Base-by-base conservation (phyloP, 139 green algal genomes). In the Chlorella sorokiniana region DNA sequence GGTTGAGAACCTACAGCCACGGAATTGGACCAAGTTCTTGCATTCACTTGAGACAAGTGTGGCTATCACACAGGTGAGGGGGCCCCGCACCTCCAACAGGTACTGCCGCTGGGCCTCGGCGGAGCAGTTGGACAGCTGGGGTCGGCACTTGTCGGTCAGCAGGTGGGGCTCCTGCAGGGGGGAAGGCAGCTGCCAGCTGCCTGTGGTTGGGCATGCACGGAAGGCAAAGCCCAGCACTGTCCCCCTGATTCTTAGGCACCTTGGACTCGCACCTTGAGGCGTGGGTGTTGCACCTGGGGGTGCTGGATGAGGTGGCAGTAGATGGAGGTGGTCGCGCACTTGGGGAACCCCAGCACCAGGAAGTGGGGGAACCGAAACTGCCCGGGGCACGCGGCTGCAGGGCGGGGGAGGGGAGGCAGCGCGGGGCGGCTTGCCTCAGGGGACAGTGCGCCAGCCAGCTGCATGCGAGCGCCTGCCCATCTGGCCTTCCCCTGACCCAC, bases 301-400 rank as follows among this genome's bases (percentile, higher is more conserved):
- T 79, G 73, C 73, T 79, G 73, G 54, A 79, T 79, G 0, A 79
- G 73, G 54, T 79, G 73, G 54, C 73, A 79, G 73, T 79, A 79
- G 10, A 79, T 52, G 52, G 31, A 52, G 3, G 73, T 79, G 25
- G 73, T 79, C 52, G 73, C 73, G 54, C 73, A 79, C 37, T 79
- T 79, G 27, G 73, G 73, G 54, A 79, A 79, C 8, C 73, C 73
- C 11, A 79, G 51, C 0, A 79, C 59, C 27, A 69, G 52, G 40
- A 79, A 79, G 73, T 79, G 73, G 0, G 73, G 73, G 73, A 59
- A 79, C 9, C 73, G 73, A 37, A 79, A 79, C 73, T 79, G 73
- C 18, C 73, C 73, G 73, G 73, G 7, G 73, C 73, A 4, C 73
- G 37, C 25, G 73, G 73, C 73, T 79, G 73, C 54, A 41, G 71